Conservation (phyloP, 208 protist species). For the Acanthamoeba healyi region DNA sequence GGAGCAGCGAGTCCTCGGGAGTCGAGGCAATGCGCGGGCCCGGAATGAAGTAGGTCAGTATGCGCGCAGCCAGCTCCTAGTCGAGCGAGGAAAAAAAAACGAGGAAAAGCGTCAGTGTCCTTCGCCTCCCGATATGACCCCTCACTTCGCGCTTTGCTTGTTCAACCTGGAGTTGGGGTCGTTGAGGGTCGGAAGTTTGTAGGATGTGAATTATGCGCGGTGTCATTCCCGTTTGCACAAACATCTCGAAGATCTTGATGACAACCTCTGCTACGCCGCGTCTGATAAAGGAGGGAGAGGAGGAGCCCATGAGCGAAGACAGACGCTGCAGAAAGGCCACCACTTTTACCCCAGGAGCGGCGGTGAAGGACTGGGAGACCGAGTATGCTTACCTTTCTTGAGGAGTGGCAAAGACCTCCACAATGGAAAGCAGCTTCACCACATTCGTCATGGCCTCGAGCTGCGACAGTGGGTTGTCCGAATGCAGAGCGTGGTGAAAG, state of each 20-base stretch:
- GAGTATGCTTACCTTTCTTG: not conserved
- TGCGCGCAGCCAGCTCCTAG: not conserved
- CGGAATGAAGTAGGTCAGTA: slow-evolving; percentile 46
- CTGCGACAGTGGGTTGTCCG: not conserved
- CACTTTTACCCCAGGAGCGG: not conserved
- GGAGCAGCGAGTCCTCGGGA: slow-evolving; percentile 38
- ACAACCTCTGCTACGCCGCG: slow-evolving; percentile 5
- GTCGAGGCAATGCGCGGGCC: slow-evolving; percentile 56
- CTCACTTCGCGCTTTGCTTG: no score
- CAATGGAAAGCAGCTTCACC: slow-evolving; percentile 4
- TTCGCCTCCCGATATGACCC: no score
- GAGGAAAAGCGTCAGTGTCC: no score
- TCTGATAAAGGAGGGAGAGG: not conserved
- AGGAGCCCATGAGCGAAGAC: not conserved
- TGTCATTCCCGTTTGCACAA: slow-evolving; percentile 7
- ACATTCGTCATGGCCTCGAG: slow-evolving; percentile 21
- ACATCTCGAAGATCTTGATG: slow-evolving; percentile 56
- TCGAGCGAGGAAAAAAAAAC: not conserved
- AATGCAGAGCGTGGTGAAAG: slow-evolving; percentile 14
- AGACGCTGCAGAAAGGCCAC: not conserved
- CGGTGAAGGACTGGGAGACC: not conserved
- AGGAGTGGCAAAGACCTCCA: slow-evolving; percentile 45
- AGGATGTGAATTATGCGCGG: slow-evolving; percentile 25
- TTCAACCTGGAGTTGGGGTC: not conserved
- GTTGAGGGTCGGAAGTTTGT: not conserved